Conservation (phyloP, 2,329 filamentous ascomycete genomes). For the Xylaria hypoxylon region DNA sequence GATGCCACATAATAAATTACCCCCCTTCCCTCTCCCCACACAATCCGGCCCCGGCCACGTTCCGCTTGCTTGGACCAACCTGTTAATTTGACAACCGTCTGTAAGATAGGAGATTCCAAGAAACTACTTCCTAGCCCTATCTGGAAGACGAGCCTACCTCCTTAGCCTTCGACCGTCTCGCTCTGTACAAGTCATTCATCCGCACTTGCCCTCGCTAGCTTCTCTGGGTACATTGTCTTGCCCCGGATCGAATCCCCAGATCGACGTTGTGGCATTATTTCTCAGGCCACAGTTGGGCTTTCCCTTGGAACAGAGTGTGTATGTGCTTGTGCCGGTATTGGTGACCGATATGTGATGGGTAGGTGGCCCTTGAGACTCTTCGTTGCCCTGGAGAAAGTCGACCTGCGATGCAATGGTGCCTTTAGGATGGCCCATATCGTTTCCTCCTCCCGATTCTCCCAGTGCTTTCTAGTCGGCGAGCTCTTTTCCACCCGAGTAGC, state of each 20-base stretch:
- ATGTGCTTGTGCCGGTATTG: constrained; percentile 38
- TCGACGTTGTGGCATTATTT: constrained; percentile 26
- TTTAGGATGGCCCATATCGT: background rate
- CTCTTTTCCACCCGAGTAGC: constrained; percentile 15
- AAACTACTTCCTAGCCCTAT: constrained; percentile 33
- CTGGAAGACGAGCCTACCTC: constrained; percentile 4
- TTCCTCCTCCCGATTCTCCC: background rate
- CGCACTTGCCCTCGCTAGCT: constrained; percentile 19
- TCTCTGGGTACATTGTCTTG: constrained; percentile 11
- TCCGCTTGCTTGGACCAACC: constrained; percentile 29
- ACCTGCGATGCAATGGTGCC: constrained; percentile 10
- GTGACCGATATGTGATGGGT: constrained; percentile 50
- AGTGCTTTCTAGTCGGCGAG: constrained; percentile 11
- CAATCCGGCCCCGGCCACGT: constrained; percentile 32
- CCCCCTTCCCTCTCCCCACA: background rate
- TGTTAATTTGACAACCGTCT: constrained; percentile 42
- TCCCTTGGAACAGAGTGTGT: constrained; percentile 31
- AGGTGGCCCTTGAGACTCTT: constrained; percentile 39
- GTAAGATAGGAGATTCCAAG: constrained; percentile 38
- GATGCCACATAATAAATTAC: constrained; percentile 19
- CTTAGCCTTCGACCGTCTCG: constrained; percentile 10
- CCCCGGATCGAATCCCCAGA: constrained; percentile 25
- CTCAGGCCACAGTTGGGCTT: constrained; percentile 42
- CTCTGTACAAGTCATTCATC: constrained; percentile 11
- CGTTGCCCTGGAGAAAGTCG: constrained; percentile 15